phyloP scores from a whole-genome alignment of 345 rosid genomes.

The Rhizophora apiculata region DNA sequence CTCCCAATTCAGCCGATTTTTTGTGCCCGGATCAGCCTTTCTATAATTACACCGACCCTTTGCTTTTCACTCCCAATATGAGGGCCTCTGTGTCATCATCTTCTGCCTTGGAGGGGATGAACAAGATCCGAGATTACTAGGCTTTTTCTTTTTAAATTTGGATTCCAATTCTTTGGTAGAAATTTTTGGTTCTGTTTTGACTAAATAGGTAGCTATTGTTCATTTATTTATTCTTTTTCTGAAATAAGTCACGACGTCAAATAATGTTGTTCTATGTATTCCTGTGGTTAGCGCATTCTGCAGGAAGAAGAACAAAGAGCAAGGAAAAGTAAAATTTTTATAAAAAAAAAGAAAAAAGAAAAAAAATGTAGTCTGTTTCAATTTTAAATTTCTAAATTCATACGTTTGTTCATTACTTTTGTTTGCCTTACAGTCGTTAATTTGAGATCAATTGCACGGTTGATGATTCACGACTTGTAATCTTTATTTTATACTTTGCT shows the following conservation, averaged over 20 bases:
- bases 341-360: neutral
- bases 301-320: neutral
- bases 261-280: neutral
- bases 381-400: neutral
- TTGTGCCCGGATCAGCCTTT: slow-evolving; percentile 42
- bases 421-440: too few relatives aligned
- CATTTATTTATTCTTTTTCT: neutral
- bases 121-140: slow-evolving; percentile 44
- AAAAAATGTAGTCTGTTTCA: neutral
- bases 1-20: slow-evolving; percentile 44
- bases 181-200: neutral
- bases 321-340: neutral
- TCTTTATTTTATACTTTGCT: too few relatives aligned
- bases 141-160: neutral
- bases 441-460: too few relatives aligned
- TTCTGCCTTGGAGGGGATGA: slow-evolving; percentile 36
- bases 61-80: slow-evolving; percentile 43
- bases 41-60: slow-evolving; percentile 42
- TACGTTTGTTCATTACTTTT: too few relatives aligned
- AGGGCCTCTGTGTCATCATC: slow-evolving; percentile 45
- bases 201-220: neutral
- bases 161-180: neutral
- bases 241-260: neutral
- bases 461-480: too few relatives aligned
- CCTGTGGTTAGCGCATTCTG: neutral